Conservation (phyloP, 768 basidiomycete genomes). For the Plicaturopsis crispa region DNA sequence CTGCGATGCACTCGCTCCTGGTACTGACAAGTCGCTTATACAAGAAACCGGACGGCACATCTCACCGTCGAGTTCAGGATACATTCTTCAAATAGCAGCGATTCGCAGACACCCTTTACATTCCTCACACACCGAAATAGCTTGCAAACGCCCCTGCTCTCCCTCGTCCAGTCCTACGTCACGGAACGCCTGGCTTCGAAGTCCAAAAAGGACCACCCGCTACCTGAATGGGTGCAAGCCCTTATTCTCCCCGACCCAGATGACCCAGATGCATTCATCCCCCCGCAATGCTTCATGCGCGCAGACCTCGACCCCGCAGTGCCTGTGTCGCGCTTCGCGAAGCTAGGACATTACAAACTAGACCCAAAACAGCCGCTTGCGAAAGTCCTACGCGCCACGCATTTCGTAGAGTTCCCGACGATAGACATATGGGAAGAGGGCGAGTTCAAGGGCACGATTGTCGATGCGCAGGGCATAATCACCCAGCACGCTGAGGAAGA, state of each 20-base stretch:
- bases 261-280: slow-evolving; percentile 45
- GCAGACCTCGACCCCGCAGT: slow-evolving; percentile 31
- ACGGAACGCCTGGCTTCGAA: slow-evolving; percentile 26
- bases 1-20: slow-evolving; percentile 10
- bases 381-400: slow-evolving; percentile 43
- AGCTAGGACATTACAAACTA: slow-evolving; percentile 37
- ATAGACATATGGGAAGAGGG: slow-evolving; percentile 65
- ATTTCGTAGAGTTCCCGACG: slow-evolving; percentile 80
- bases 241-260: slow-evolving; percentile 47
- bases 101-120: slow-evolving; percentile 33
- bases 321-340: slow-evolving; percentile 12
- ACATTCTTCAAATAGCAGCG: slow-evolving; percentile 37
- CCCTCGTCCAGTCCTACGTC: slow-evolving; percentile 40
- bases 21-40: slow-evolving; percentile 1
- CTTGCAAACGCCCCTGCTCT: slow-evolving; percentile 38
- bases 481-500: slow-evolving; percentile 25
- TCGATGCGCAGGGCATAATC: slow-evolving; percentile 44
- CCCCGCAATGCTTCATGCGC: slow-evolving; percentile 55
- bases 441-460: slow-evolving; percentile 53
- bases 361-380: slow-evolving; percentile 41
- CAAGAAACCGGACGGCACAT: slow-evolving; percentile 58
- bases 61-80: slow-evolving; percentile 72
- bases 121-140: slow-evolving; percentile 61
- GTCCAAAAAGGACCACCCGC: slow-evolving; percentile 34
- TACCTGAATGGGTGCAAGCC: slow-evolving; percentile 48